Percentiles rank a stretch among this genome's conserved stretches.
Evolutionary conservation across 1,139 yeast genomes (phyloP).

Genomic region (Pichia sp.): DNA sequence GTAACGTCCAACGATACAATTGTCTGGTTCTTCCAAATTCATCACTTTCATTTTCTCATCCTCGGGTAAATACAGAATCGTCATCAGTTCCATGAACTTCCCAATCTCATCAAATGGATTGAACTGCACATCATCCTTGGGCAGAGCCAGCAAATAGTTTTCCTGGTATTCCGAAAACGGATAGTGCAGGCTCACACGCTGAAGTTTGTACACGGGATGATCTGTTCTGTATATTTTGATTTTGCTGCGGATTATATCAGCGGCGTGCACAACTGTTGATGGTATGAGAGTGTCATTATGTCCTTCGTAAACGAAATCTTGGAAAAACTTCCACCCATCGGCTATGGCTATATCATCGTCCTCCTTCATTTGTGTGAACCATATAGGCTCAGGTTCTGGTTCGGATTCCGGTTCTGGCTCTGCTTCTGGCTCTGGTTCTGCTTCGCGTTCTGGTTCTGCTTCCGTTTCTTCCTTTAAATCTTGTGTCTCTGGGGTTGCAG

Average conservation of each 20-base stretch:
- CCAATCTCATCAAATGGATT: conserved; percentile 73
- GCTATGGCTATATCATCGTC: conserved; percentile 18
- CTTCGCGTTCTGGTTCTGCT: background rate
- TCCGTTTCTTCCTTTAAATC: background rate
- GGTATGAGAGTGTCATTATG: conserved; percentile 8
- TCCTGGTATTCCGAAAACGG: conserved; percentile 31
- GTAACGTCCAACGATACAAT: conserved; percentile 40
- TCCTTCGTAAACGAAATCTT: conserved; percentile 15
- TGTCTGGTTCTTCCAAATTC: conserved; percentile 32
- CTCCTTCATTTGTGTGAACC: conserved; percentile 28
- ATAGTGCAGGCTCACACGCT: conserved; percentile 28
- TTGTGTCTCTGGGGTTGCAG: conserved; percentile 17
- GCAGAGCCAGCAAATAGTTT: conserved; percentile 26
- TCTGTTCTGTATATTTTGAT: conserved; percentile 14
- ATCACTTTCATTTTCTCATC: conserved; percentile 34
- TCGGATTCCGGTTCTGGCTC: conserved; percentile 4
- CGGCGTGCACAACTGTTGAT: conserved; percentile 13
- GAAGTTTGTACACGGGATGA: conserved; percentile 19
- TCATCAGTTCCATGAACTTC: conserved; percentile 44
- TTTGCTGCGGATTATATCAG: conserved; percentile 20
- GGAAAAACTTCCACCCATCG: conserved; percentile 16
- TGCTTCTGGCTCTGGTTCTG: conserved; percentile 3
- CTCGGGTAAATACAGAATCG: conserved; percentile 38
- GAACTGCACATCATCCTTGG: conserved; percentile 45
- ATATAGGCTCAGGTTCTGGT: conserved; percentile 13